These are phyloP conservation scores for Claviceps sorghi DNA, from an alignment of 2,329 filamentous ascomycete genomes.

Conservation along the genomic window DNA sequence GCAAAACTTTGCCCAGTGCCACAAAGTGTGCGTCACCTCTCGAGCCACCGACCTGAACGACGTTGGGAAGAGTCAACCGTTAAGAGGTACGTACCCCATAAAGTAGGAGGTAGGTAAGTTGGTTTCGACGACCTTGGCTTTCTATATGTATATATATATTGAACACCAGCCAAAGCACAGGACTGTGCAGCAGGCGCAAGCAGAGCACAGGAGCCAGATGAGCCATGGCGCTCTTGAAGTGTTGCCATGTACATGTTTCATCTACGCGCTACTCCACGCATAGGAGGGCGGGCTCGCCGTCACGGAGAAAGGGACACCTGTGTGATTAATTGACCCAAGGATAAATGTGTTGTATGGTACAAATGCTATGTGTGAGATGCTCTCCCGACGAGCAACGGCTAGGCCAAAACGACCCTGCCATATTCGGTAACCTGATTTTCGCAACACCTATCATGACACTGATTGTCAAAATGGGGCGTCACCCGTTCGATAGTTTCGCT, in stretches of 20 bases:
- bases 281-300: neutral
- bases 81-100: no score
- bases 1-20: conserved; percentile 50
- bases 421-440: neutral
- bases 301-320: neutral
- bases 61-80: no score
- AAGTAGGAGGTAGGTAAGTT: no score
- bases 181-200: neutral
- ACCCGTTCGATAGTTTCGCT: neutral
- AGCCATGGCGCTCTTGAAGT: neutral
- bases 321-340: neutral
- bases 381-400: neutral
- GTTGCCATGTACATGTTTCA: neutral
- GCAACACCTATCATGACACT: neutral
- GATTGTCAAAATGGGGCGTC: neutral
- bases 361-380: conserved; percentile 1
- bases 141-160: no score
- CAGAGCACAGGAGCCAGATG: neutral
- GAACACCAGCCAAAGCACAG: neutral
- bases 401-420: neutral
- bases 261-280: neutral
- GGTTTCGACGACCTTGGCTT: no score
- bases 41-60: conserved; percentile 63
- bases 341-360: conserved; percentile 1
- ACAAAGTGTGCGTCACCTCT: conserved; percentile 65